Evolutionary conservation across 371 early-diverging fungal genomes (phyloP).

Genomic region (Actinomucor elegans): DNA sequence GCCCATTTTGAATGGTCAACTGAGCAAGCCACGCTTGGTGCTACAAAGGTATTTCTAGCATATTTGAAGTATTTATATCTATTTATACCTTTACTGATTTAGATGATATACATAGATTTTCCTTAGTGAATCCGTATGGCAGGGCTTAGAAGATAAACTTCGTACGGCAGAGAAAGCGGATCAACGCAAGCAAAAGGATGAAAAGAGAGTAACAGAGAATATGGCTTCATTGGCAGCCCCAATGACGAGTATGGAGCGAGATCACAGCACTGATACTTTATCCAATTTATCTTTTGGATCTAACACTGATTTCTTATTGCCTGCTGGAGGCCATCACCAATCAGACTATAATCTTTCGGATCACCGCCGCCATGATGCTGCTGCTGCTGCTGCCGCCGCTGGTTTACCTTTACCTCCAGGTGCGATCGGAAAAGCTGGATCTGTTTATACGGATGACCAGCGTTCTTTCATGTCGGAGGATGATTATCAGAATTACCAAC

Average conservation of each 20-base stretch:
- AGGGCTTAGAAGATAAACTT: constrained; percentile 57
- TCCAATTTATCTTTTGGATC: constrained; percentile 39
- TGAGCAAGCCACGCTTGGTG: constrained; percentile 73
- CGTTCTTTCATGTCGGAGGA: constrained; percentile 66
- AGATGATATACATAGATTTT: constrained; percentile 53
- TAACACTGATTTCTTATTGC: constrained; percentile 25
- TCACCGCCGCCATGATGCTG: neutral
- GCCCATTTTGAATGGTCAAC: constrained; percentile 66
- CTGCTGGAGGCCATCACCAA: constrained; percentile 1
- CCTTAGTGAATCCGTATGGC: constrained; percentile 70
- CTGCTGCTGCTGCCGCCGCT: constrained; percentile 14
- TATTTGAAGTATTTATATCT: neutral
- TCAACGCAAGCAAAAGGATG: constrained; percentile 31
- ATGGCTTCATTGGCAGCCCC: constrained; percentile 13
- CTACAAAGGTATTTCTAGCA: constrained; percentile 40
- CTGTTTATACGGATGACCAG: constrained; percentile 57
- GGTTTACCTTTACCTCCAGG: constrained; percentile 24
- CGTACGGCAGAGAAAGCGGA: constrained; percentile 41
- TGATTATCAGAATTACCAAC: constrained; percentile 9
- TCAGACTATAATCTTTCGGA: constrained; percentile 8
- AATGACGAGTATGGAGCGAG: constrained; percentile 21
- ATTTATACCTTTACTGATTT: neutral
- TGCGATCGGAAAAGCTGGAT: neutral
- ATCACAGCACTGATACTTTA: constrained; percentile 32
- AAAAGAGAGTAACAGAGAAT: constrained; percentile 21